Evolutionary conservation across 2,329 filamentous ascomycete genomes (phyloP).

Genomic region (Botrytis squamosa): DNA sequence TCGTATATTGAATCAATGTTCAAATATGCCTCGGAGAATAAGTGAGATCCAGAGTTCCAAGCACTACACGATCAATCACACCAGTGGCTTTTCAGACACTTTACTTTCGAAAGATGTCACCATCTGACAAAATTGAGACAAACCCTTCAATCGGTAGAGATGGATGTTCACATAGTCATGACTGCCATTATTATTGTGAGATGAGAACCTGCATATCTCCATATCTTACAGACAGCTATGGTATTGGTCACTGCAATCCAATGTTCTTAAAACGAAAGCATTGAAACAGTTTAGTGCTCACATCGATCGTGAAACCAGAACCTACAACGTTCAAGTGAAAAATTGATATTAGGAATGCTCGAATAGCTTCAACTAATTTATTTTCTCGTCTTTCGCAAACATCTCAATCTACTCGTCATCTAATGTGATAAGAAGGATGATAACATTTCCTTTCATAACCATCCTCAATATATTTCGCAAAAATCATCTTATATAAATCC

Average conservation of each 20-base stretch:
- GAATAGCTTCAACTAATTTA: neutral
- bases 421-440: neutral
- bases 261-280: neutral
- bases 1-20: neutral
- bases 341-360: neutral
- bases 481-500: neutral
- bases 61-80: neutral
- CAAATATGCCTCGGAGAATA: neutral
- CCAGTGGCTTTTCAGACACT: neutral
- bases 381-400: neutral
- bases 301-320: neutral
- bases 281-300: neutral
- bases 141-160: neutral
- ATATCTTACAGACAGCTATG: neutral
- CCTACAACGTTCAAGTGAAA: neutral
- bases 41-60: neutral
- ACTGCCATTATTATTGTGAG: neutral
- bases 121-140: neutral
- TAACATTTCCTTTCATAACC: neutral
- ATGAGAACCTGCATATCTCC: neutral
- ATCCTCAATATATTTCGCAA: neutral
- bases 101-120: neutral
- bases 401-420: neutral
- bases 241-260: neutral
- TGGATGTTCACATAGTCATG: neutral